Percentiles rank a stretch among this genome's conserved stretches.
These are phyloP conservation scores for Corymbia citriodora DNA, from an alignment of 441 rosid genomes.

Conservation along the genomic window DNA sequence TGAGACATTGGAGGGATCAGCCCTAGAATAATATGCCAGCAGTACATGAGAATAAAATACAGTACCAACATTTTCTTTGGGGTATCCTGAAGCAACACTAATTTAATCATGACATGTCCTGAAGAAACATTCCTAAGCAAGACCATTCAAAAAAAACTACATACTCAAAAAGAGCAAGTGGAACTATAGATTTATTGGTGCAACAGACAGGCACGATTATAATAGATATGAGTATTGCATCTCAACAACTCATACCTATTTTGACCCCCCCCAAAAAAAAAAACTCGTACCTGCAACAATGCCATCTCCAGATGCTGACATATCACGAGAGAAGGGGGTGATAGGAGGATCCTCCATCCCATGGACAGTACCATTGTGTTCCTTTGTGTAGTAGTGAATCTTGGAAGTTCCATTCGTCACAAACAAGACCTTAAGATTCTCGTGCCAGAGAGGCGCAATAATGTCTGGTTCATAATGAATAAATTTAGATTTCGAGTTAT, in stretches of 20 bases:
- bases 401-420: slow-evolving; percentile 92
- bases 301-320: slow-evolving; percentile 96
- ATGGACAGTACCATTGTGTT: slow-evolving; percentile 64
- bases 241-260: background rate
- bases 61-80: background rate
- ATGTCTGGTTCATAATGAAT: slow-evolving; percentile 56
- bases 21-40: background rate
- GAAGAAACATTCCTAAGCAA: background rate
- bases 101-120: background rate
- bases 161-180: background rate
- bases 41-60: background rate
- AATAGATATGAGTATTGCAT: background rate
- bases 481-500: slow-evolving; percentile 60
- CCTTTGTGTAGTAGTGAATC: slow-evolving; percentile 81
- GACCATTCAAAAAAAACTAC: background rate
- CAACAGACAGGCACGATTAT: background rate
- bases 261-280: no score
- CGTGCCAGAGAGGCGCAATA: slow-evolving; percentile 73
- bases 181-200: background rate
- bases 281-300: slow-evolving; percentile 66
- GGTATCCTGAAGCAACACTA: background rate
- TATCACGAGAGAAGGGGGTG: slow-evolving; percentile 73
- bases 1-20: background rate
- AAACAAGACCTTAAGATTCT: slow-evolving; percentile 72
- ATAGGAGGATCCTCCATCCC: slow-evolving; percentile 87